Evolutionary conservation across 352 stramenopile genomes (phyloP).

Genomic region (Pythium scleroteichum): DNA sequence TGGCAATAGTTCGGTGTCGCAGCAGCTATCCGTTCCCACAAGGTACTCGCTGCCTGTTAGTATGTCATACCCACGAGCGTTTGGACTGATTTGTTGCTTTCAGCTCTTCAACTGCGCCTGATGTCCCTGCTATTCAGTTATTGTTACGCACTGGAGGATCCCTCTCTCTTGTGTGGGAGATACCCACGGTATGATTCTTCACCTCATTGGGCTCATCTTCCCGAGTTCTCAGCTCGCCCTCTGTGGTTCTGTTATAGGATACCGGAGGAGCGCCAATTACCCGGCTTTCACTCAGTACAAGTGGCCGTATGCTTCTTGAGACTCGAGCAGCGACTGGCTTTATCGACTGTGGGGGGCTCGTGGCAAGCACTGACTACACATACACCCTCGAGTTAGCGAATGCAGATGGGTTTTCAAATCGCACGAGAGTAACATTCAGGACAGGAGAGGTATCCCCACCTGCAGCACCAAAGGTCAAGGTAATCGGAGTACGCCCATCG

Average conservation of each 20-base stretch:
- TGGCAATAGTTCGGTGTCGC: slow-evolving; percentile 34
- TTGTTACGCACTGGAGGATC: slow-evolving; percentile 31
- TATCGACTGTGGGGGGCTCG: slow-evolving; percentile 37
- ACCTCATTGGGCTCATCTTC: neutral
- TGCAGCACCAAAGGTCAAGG: slow-evolving; percentile 15
- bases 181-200: slow-evolving; percentile 35
- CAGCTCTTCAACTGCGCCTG: slow-evolving; percentile 31
- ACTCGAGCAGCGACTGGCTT: slow-evolving; percentile 28
- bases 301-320: slow-evolving; percentile 34
- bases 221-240: neutral
- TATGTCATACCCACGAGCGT: neutral
- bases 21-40: slow-evolving; percentile 15
- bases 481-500: slow-evolving; percentile 11
- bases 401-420: slow-evolving; percentile 28
- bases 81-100: neutral
- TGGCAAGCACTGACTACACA: slow-evolving; percentile 27
- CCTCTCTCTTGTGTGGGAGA: slow-evolving; percentile 35
- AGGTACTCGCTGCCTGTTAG: slow-evolving; percentile 16
- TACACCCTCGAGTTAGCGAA: slow-evolving; percentile 59
- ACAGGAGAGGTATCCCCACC: slow-evolving; percentile 24
- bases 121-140: slow-evolving; percentile 29
- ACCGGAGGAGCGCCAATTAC: slow-evolving; percentile 41
- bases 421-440: slow-evolving; percentile 27
- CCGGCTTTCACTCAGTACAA: slow-evolving; percentile 34
- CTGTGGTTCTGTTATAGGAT: slow-evolving; percentile 34